Evolutionary conservation across 805 yeast genomes (phyloP).

Genomic region (Candida cerambycidarum): DNA sequence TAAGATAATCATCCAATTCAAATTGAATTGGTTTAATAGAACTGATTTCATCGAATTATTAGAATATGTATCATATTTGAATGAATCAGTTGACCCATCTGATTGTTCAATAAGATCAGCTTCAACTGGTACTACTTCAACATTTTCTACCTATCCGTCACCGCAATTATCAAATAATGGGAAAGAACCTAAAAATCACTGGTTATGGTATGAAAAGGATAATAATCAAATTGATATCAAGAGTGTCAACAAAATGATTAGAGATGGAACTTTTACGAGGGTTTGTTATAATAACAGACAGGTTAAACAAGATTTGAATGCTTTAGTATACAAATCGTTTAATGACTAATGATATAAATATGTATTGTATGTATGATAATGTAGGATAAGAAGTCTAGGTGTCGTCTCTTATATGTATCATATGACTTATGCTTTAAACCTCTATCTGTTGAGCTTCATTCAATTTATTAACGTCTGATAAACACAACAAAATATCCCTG

Average conservation of each 20-base stretch:
- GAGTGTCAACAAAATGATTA: conserved; percentile 23
- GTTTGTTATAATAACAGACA: conserved; percentile 27
- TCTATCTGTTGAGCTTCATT: no score
- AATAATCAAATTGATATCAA: conserved; percentile 17
- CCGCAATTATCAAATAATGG: conserved; percentile 2
- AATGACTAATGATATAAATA: neutral
- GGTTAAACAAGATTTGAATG: conserved; percentile 12
- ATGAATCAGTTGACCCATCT: conserved; percentile 1
- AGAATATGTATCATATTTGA: conserved; percentile 10
- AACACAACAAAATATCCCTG: conserved; percentile 36
- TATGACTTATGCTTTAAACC: no score
- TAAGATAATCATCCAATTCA: conserved; percentile 14
- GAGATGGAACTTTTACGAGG: conserved; percentile 11
- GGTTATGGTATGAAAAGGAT: conserved; percentile 36
- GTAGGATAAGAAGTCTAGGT: no score
- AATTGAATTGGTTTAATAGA: conserved; percentile 15
- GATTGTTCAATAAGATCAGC: neutral
- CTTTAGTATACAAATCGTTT: conserved; percentile 1
- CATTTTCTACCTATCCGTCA: conserved; percentile 2
- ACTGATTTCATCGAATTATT: conserved; percentile 7
- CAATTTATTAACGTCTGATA: neutral
- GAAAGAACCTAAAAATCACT: conserved; percentile 11
- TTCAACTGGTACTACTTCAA: conserved; percentile 1
- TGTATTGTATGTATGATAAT: conserved; percentile 4
- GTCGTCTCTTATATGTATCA: no score